A percentile compares a stretch with the other conserved stretches of the same genome.
Evolutionary conservation across 2,329 filamentous ascomycete species (phyloP).

Genomic region (Gaeumannomyces tritici): DNA sequence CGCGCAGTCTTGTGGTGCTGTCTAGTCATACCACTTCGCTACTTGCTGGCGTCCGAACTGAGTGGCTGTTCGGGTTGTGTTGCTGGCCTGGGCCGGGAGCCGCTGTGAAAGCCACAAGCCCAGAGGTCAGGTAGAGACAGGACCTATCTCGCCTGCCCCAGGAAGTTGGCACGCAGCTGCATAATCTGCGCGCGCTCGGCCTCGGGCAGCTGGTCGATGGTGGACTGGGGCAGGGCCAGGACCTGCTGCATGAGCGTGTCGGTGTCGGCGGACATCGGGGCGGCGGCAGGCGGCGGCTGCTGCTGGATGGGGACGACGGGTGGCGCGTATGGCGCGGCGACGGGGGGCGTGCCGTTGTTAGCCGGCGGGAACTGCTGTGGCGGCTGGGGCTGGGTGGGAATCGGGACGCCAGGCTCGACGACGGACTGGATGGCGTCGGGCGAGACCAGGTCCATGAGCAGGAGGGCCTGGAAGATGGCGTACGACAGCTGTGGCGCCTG

Average conservation of each 20-base stretch:
- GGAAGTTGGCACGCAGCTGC: slow-evolving; percentile 52
- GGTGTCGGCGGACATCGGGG: slow-evolving; percentile 28
- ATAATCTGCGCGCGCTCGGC: slow-evolving; percentile 72
- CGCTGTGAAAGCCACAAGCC: too few relatives aligned
- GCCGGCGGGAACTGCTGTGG: slow-evolving; percentile 2
- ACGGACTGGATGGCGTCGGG: slow-evolving; percentile 74
- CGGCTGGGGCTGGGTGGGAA: slow-evolving; percentile 18
- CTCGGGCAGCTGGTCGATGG: slow-evolving; percentile 71
- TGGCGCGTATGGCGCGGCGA: slow-evolving; percentile 28
- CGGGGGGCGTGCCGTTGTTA: slow-evolving; percentile 23
- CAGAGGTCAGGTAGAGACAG: too few relatives aligned
- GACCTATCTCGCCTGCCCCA: slow-evolving; percentile 1
- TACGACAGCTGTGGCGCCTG: slow-evolving; percentile 90
- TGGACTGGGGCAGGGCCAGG: slow-evolving; percentile 66
- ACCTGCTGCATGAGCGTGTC: slow-evolving; percentile 73
- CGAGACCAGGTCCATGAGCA: slow-evolving; percentile 88
- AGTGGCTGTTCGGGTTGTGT: too few relatives aligned
- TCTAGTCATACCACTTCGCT: not conserved
- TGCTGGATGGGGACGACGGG: slow-evolving; percentile 19
- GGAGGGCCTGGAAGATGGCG: slow-evolving; percentile 86
- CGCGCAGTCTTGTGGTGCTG: not conserved
- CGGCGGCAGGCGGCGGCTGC: slow-evolving; percentile 21
- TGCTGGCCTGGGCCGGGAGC: too few relatives aligned
- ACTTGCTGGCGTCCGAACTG: not conserved
- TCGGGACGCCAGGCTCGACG: slow-evolving; percentile 49